phyloP scores from a whole-genome alignment of 1,284 basidiomycete species.

The Cerrena zonata region DNA sequence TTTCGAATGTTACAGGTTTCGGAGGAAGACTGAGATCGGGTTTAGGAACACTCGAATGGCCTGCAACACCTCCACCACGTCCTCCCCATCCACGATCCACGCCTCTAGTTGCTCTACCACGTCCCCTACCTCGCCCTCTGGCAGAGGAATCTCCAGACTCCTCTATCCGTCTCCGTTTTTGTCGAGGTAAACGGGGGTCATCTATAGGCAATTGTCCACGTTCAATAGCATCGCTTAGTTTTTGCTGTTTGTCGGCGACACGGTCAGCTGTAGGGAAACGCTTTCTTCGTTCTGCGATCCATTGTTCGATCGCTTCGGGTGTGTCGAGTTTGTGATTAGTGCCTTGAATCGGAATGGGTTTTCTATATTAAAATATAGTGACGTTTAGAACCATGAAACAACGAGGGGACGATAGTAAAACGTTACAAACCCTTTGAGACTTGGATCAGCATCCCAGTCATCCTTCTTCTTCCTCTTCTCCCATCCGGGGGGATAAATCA shows the following conservation, averaged over 20 bases:
- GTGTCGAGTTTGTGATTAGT: slow-evolving; percentile 74
- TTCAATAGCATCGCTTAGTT: slow-evolving; percentile 66
- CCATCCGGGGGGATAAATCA: slow-evolving; percentile 77
- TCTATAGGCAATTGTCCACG: slow-evolving; percentile 67
- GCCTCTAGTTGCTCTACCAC: slow-evolving; percentile 32
- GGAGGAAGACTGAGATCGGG: background rate
- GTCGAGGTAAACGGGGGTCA: slow-evolving; percentile 35
- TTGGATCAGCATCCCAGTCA: slow-evolving; percentile 74
- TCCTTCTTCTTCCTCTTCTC: slow-evolving; percentile 53
- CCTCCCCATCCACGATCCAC: slow-evolving; percentile 29
- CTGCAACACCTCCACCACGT: slow-evolving; percentile 4
- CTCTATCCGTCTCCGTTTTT: slow-evolving; percentile 27
- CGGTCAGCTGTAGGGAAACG: slow-evolving; percentile 72
- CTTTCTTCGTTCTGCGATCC: slow-evolving; percentile 82
- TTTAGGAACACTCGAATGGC: background rate
- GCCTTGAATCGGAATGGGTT: slow-evolving; percentile 73
- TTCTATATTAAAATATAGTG: slow-evolving; percentile 34
- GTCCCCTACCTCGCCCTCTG: slow-evolving; percentile 28
- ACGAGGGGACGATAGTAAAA: slow-evolving; percentile 5
- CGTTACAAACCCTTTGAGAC: slow-evolving; percentile 56
- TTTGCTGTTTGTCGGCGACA: slow-evolving; percentile 73
- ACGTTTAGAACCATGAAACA: background rate
- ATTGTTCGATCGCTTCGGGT: slow-evolving; percentile 74
- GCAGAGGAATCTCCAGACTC: slow-evolving; percentile 19
- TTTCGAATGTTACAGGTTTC: background rate